A percentile compares a stretch with the other conserved stretches of the same genome.
These are phyloP conservation scores for Yamadazyma atlantica DNA, from an alignment of 1,139 yeast species.

Conservation along the genomic window DNA sequence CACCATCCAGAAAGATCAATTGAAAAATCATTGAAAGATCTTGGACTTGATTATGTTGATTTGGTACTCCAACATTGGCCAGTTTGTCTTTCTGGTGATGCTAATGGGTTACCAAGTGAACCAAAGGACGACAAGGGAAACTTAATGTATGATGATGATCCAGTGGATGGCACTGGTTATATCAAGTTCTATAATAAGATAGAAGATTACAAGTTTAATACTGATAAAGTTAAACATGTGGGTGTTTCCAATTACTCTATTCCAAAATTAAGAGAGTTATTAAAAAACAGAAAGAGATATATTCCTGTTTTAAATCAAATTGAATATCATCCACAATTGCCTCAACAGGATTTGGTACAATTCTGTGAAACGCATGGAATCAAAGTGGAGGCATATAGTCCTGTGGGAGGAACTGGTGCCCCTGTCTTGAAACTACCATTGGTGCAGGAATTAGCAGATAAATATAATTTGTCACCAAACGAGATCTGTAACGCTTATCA, in stretches of 20 bases:
- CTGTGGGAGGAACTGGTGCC: constrained; percentile 69
- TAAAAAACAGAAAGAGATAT: constrained; percentile 24
- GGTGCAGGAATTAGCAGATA: constrained; percentile 41
- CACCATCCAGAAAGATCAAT: constrained; percentile 39
- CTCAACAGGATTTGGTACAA: constrained; percentile 37
- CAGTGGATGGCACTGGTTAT: constrained; percentile 36
- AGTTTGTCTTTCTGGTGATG: constrained; percentile 36
- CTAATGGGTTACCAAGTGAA: constrained; percentile 34
- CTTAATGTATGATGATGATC: constrained; percentile 41
- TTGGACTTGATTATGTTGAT: constrained; percentile 60
- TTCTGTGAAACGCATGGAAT: constrained; percentile 40
- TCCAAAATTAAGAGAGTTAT: constrained; percentile 35
- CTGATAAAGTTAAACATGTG: constrained; percentile 32
- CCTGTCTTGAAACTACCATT: constrained; percentile 34
- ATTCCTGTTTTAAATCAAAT: constrained; percentile 43
- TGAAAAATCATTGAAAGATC: constrained; percentile 31
- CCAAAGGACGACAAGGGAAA: constrained; percentile 44
- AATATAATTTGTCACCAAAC: constrained; percentile 32
- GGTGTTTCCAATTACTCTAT: constrained; percentile 47
- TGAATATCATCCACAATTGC: constrained; percentile 50
- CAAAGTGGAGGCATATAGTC: constrained; percentile 66
- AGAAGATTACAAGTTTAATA: constrained; percentile 38
- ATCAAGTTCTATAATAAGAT: constrained; percentile 48
- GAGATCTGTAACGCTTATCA: constrained; percentile 41
- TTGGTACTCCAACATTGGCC: constrained; percentile 67